phyloP scores from a whole-genome alignment of 1,284 basidiomycete species.

The Takashimella koratensis region DNA sequence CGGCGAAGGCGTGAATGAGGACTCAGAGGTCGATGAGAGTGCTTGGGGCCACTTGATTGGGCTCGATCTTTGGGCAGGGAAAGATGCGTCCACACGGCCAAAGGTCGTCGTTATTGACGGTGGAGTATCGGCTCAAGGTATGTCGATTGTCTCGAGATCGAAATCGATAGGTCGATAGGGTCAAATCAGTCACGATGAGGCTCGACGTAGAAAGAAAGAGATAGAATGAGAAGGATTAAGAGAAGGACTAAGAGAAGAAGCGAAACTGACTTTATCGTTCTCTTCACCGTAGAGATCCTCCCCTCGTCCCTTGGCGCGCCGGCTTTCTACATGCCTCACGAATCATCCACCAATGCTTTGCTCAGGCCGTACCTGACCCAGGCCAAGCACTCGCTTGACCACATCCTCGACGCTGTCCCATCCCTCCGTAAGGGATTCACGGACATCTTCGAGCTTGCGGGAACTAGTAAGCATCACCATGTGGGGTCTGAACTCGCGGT shows the following conservation, averaged over 20 bases:
- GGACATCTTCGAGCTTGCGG: constrained; percentile 39
- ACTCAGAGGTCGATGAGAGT: constrained; percentile 38
- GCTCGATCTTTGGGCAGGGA: constrained; percentile 24
- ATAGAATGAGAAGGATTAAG: too few species aligned
- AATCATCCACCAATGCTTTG: constrained; percentile 21
- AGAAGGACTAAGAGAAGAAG: too few species aligned
- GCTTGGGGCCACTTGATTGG: constrained; percentile 43
- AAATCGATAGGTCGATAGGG: too few species aligned
- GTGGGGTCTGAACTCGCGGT: too few species aligned
- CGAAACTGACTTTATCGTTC: too few species aligned
- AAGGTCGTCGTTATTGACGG: constrained; percentile 44
- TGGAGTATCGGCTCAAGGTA: constrained; percentile 35
- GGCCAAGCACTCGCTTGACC: constrained; percentile 31
- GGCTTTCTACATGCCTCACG: constrained; percentile 37
- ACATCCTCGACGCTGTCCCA: constrained; percentile 30
- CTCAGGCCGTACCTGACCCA: constrained; percentile 40
- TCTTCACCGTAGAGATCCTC: constrained; percentile 40
- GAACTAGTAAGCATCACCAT: constrained; percentile 35
- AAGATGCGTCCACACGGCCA: constrained; percentile 18
- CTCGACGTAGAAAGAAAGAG: too few species aligned
- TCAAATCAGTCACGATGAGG: too few species aligned
- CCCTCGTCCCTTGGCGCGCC: constrained; percentile 32
- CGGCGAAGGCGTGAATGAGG: constrained; percentile 31
- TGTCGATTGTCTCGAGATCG: too few species aligned
- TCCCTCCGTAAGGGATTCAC: constrained; percentile 32